A percentile compares a stretch with the other conserved stretches of the same genome.
phyloP scores from a whole-genome alignment of 495 filamentous ascomycete genomes.

The Aspergillus ostianus region DNA sequence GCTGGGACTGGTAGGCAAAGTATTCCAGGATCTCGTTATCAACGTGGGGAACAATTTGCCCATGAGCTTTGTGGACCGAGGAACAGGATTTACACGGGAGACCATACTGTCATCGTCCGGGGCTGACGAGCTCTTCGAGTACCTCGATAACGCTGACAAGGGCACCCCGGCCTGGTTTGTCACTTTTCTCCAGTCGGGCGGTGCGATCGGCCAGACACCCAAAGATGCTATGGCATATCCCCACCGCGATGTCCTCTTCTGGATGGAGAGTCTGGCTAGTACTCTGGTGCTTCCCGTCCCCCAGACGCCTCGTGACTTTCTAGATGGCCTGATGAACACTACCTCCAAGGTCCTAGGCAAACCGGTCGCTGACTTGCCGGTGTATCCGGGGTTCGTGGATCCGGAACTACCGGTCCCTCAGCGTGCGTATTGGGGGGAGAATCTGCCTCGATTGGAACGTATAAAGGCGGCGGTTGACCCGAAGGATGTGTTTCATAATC shows the following conservation, averaged over 20 bases:
- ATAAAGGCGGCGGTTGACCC: constrained; percentile 59
- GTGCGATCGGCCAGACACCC: constrained; percentile 39
- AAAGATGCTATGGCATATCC: constrained; percentile 42
- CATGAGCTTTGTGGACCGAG: constrained; percentile 45
- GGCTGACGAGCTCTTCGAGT: constrained; percentile 41
- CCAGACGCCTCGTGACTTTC: constrained; percentile 32
- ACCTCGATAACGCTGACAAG: constrained; percentile 45
- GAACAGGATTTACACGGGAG: constrained; percentile 47
- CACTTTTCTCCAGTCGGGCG: constrained; percentile 44
- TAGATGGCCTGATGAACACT: constrained; percentile 45
- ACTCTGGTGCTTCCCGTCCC: constrained; percentile 42
- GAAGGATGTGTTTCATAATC: constrained; percentile 60
- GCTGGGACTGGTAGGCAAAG: constrained; percentile 49
- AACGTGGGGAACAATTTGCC: constrained; percentile 31
- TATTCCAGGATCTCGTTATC: constrained; percentile 44
- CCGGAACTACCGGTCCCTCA: constrained; percentile 45
- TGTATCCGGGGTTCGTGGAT: constrained; percentile 75
- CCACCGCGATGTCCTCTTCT: constrained; percentile 46
- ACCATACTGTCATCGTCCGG: constrained; percentile 35
- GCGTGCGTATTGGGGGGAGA: constrained; percentile 56
- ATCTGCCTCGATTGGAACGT: constrained; percentile 47
- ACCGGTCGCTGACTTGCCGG: constrained; percentile 27
- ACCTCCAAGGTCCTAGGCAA: constrained; percentile 19
- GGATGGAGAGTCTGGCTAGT: constrained; percentile 42
- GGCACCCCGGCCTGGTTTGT: constrained; percentile 43